Evolutionary conservation across 202 grass and related monocot species (phyloP), one percentile per base, ranked within the genome.

Genomic region (Dendrocalamus latiflorus): DNA sequence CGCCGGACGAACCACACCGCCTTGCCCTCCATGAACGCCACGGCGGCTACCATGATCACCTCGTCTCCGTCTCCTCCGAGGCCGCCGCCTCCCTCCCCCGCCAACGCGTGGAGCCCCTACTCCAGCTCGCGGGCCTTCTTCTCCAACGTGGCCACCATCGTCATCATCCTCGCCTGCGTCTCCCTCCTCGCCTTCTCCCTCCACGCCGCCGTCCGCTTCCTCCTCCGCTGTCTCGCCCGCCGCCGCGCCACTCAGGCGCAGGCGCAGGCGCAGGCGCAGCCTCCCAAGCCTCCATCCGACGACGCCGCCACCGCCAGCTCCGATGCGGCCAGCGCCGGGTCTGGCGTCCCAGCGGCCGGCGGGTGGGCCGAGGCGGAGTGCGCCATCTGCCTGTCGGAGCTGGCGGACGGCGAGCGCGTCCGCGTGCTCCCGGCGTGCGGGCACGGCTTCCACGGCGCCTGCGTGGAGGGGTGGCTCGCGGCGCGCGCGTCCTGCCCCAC

Each of bases 121-220:
- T 28, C 89, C 25, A 90, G 89, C 89, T 73, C 90, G 36, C 85
- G 87, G 14, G 89, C 89, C 48, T 89, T 98, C 89, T 85, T 98
- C 82, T 87, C 90, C 78, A 98, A 93, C 89, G 90, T 93, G 83
- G 92, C 82, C 67, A 93, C 92, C 84, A 90, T 98, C 77, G 73
- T 98, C 87, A 44, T 98, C 61, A 91, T 95, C 76, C 86, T 98
- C 13, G 87, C 90, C 59, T 95, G 89, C 68, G 90, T 92, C 30
- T 83, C 92, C n/a, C 64, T 91, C 75, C 82, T 95, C 65, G 95
- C 90, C 80, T 91, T 93, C 84, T 80, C 85, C 51, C 95, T 98
- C 55, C 95, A 98, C 51, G 95, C 92, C 17, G 84, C 83, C 21
- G 84, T 76, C 10, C 95, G 95, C 64, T 50, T 86, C 76, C 72